Conservation (phyloP, 2,329 filamentous ascomycete genomes). For the Cyanodermella asteris region DNA sequence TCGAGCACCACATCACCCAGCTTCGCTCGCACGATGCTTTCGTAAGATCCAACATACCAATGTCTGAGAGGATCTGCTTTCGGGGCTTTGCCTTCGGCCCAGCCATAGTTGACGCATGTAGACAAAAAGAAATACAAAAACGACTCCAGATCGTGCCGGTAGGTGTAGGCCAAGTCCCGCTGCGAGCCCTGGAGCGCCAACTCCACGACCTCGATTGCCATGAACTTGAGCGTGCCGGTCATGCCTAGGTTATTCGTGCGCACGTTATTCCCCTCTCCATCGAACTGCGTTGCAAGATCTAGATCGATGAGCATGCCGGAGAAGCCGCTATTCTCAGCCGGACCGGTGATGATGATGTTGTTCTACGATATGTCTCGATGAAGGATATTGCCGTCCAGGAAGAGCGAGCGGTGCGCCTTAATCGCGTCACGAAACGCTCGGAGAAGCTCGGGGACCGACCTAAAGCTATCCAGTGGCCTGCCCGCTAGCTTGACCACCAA, state of each 20-base stretch:
- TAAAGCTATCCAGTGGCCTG: constrained; percentile 11
- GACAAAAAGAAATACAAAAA: constrained; percentile 7
- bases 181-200: constrained; percentile 4
- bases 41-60: no score
- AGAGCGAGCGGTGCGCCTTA: constrained; percentile 17
- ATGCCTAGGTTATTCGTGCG: constrained; percentile 3
- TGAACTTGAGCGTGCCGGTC: constrained; percentile 3
- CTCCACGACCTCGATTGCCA: constrained; percentile 5
- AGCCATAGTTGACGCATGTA: no score
- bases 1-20: no score
- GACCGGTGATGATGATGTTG: constrained; percentile 5
- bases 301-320: constrained; percentile 5
- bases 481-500: constrained; percentile 14
- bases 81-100: no score
- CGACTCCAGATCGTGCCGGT: constrained; percentile 7
- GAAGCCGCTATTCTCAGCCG: constrained; percentile 2
- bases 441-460: constrained; percentile 14
- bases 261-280: constrained; percentile 1
- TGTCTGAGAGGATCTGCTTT: no score
- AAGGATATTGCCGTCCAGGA: constrained; percentile 7
- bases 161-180: no score
- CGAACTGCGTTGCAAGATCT: constrained; percentile 2
- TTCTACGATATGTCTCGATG: constrained; percentile 5
- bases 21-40: no score
- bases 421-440: constrained; percentile 15